Conservation (phyloP, 1,139 yeast genomes). For the Ogataea hybrid region DNA sequence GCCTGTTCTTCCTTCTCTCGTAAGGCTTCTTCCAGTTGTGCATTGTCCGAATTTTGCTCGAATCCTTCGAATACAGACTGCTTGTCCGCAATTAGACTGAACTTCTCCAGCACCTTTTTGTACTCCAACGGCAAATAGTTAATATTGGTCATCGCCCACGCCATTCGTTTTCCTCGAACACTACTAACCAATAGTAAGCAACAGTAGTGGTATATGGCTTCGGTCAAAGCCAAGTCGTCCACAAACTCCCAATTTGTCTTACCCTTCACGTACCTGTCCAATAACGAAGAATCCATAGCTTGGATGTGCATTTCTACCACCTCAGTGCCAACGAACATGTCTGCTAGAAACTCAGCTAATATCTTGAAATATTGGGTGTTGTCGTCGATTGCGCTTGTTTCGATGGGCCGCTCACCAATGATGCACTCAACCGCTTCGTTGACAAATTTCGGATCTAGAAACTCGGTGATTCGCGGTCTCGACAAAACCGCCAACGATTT, state of each 20-base stretch:
- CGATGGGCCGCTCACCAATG: conserved; percentile 17
- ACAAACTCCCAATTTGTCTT: conserved; percentile 1
- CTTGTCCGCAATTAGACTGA: conserved; percentile 16
- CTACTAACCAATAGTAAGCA: conserved; percentile 24
- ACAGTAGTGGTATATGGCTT: conserved; percentile 23
- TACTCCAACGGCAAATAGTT: conserved; percentile 20
- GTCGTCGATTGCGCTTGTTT: conserved; percentile 1
- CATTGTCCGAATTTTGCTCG: background rate
- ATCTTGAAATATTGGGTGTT: conserved; percentile 9
- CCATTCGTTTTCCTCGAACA: conserved; percentile 25
- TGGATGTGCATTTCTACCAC: conserved; percentile 14
- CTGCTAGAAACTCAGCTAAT: conserved; percentile 9
- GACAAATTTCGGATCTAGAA: conserved; percentile 18
- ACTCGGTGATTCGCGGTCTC: conserved; percentile 9
- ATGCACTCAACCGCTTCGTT: conserved; percentile 15
- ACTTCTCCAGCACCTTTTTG: conserved; percentile 18
- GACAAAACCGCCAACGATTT: conserved; percentile 12
- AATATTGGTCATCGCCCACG: conserved; percentile 28
- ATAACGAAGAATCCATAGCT: conserved; percentile 6
- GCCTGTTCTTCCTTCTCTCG: conserved; percentile 12
- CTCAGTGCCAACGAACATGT: conserved; percentile 15
- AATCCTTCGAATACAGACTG: background rate
- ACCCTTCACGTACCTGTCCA: conserved; percentile 10
- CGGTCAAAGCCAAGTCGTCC: conserved; percentile 15
- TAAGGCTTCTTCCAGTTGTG: conserved; percentile 8